Base-by-base conservation (phyloP, 164 flowering plant genomes). In the Chimonanthus salicifolius region DNA sequence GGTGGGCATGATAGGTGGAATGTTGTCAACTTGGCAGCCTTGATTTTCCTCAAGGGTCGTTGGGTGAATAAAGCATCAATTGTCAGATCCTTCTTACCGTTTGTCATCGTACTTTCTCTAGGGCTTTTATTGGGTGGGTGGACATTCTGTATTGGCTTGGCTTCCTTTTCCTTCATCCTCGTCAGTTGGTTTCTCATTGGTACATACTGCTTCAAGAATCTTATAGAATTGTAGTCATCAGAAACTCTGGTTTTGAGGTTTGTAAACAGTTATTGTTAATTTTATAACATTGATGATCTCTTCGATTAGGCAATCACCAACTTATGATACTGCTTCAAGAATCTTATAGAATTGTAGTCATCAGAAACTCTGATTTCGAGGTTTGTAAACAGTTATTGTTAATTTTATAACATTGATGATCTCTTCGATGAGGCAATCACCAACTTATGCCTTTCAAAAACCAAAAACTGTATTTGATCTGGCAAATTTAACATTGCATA, bases 141-240 rank as follows among this genome's bases (percentile, higher is more conserved):
- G 76, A 85, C 83, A 50, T 91, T 87, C 81, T 74, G 92, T 16
- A 80, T 77, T 18, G 83, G 74, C 69, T 78, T 83, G 90, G 87
- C 81, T 10, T 75, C 80, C 71, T 85, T 92, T 54, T 43, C 79
- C 10, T 70, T 82, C 67, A 45, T 85, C 48, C 84, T 95, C 16
- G 82, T 88, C 13, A 89, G 98, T 67, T 93, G 99, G 99, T 95
- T 89, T 82, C 64, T 91, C 67, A 50, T 90, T 11, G 97, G 94
- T 69, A 86, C 94, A 3, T 93, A 90, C 78, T 86, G 86, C 83
- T 87, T 87, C 84, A 93, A 86, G 77, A 79, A 81, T 78, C 80
- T 88, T 74, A 90, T 93, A 48, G 87, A 87, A 62, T 70, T 91
- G 85, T 75, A 78, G 73, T 6, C 9, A 10, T 60, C 51, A 46